Base-by-base conservation (phyloP, 495 filamentous ascomycete species). In the Paragyromitra xinjiangensis region DNA sequence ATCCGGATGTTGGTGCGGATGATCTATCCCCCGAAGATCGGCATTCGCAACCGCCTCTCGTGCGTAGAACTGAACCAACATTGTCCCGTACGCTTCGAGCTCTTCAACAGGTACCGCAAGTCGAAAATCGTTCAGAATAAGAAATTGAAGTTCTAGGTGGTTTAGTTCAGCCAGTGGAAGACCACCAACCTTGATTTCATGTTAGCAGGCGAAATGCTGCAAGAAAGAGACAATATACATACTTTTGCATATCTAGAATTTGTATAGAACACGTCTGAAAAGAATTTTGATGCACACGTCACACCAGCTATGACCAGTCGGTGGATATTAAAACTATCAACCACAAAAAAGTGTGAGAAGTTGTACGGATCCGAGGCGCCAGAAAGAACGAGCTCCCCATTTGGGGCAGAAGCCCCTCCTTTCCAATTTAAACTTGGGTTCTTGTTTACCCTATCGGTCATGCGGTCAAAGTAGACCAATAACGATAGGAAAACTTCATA, bases 161-260 rank as follows among this genome's bases (percentile, higher is more conserved):
- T 99, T 99, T 14, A 99, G 89, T 83, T 99, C 95, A 44, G 91
- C 89, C n/a, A 98, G 86, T n/a, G 95, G 95, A 34, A 99, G 88
- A 59, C 95, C 95, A 71, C 95, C 95, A 80, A 99, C 95, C 95
- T 99, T 74, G 29, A 29, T 0, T 12, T 37, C 55, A 50, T 48
- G 53, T 73, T 76, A 80, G 74, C 39, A 78, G 64, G 71, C 9
- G 39, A 69, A 58, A 16, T 5, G 66, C 56, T 53, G 64, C 59
- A 45, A 65, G 19, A 62, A 50, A 34, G 55, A 53, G n/a, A 6
- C 0, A 45, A 45, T 11, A 42, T 64, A 82, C 87, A 76, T 88
- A 97, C 95, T 92, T 98, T 99, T 75, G 96, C 95, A 83, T 99
- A 99, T 88, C 95, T 88, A 58, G 96, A 98, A 85, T 99, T 99